Conservation (phyloP, 257 asterid species). For the Solanum rostratum region DNA sequence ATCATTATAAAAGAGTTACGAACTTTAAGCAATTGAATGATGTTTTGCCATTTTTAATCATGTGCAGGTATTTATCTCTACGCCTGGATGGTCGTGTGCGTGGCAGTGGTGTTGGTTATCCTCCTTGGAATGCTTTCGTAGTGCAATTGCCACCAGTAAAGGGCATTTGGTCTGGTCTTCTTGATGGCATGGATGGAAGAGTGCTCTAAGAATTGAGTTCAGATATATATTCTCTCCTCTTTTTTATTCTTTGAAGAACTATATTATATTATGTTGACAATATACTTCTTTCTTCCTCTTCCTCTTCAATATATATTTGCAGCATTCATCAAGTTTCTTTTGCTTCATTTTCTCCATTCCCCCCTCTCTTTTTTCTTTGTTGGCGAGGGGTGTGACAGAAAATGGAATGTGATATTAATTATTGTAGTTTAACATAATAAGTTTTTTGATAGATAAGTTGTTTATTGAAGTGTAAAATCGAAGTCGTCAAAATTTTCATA, state of each 20-base stretch:
- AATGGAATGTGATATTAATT: neutral
- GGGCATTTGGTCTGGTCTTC: slow-evolving; percentile 90
- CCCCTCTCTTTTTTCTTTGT: neutral
- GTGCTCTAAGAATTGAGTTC: slow-evolving; percentile 29
- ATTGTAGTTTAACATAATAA: neutral
- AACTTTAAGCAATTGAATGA: neutral
- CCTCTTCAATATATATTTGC: neutral
- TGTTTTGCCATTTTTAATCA: neutral
- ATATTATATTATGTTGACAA: neutral
- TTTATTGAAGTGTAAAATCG: neutral
- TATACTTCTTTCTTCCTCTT: neutral
- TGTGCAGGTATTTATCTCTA: slow-evolving; percentile 70
- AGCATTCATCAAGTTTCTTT: neutral
- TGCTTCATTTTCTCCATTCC: neutral
- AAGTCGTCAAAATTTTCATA: neutral
- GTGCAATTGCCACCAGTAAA: slow-evolving; percentile 74
- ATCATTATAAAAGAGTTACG: neutral
- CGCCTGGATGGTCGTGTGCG: slow-evolving; percentile 95
- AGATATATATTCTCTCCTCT: neutral
- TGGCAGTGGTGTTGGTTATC: slow-evolving; percentile 94
- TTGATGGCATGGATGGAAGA: slow-evolving; percentile 98
- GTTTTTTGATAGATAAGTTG: neutral
- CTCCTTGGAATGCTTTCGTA: slow-evolving; percentile 95
- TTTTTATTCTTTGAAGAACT: neutral
- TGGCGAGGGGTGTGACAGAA: neutral